These are phyloP conservation scores for Scorias spongiosa DNA, from an alignment of 2,329 filamentous ascomycete genomes.

Conservation along the genomic window DNA sequence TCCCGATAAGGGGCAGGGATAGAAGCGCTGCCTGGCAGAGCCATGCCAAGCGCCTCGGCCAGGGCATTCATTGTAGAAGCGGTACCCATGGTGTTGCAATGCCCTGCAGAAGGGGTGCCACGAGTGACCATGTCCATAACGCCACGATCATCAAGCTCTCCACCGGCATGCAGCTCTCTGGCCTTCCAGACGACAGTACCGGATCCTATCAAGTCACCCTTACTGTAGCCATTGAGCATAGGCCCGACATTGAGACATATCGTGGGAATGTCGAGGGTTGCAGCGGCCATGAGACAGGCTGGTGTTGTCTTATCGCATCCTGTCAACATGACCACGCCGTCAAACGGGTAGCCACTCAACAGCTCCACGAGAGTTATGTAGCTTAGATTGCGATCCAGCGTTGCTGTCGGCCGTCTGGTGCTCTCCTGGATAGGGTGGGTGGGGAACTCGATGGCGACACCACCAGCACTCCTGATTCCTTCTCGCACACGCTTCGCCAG, in stretches of 20 bases:
- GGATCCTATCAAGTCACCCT: constrained; percentile 11
- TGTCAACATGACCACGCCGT: constrained; percentile 16
- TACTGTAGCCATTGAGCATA: constrained; percentile 17
- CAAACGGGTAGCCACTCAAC: constrained; percentile 17
- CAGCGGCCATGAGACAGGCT: constrained; percentile 17
- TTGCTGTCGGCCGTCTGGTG: constrained; percentile 15
- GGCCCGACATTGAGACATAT: constrained; percentile 19
- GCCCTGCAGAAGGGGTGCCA: constrained; percentile 15
- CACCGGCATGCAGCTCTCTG: constrained; percentile 14
- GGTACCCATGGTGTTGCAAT: constrained; percentile 20
- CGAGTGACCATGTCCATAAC: constrained; percentile 14
- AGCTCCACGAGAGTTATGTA: constrained; percentile 17
- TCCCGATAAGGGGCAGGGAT: constrained; percentile 17
- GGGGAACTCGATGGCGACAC: constrained; percentile 18
- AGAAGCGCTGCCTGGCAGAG: constrained; percentile 14
- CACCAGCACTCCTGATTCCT: constrained; percentile 15
- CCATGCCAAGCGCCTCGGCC: constrained; percentile 18
- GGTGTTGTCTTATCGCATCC: constrained; percentile 20
- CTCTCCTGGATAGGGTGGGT: constrained; percentile 19
- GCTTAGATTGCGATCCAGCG: constrained; percentile 15
- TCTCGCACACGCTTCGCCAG: constrained; percentile 16
- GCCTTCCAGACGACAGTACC: constrained; percentile 19
- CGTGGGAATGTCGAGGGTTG: constrained; percentile 16
- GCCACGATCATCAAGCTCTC: constrained; percentile 14
- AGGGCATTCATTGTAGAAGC: constrained; percentile 20